phyloP scores from a whole-genome alignment of 2,329 filamentous ascomycete species.

The Neofusicoccum ribis region DNA sequence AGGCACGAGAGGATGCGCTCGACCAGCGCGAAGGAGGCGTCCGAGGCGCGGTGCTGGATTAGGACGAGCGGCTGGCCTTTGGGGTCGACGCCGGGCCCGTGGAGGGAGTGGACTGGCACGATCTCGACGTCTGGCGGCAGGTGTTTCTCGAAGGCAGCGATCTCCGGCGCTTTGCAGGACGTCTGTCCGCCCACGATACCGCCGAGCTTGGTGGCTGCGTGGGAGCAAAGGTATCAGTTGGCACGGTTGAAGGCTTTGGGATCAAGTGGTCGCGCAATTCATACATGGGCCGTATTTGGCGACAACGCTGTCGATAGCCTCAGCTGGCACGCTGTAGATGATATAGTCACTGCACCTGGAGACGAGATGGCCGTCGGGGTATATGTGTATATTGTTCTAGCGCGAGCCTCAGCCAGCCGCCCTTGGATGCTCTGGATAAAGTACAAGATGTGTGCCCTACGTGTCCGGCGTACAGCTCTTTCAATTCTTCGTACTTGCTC shows the following conservation, averaged over 20 bases:
- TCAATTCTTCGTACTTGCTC: slow-evolving; percentile 80
- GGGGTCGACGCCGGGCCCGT: slow-evolving; percentile 87
- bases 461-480: slow-evolving; percentile 79
- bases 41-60: slow-evolving; percentile 86
- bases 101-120: slow-evolving; percentile 92
- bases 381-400: slow-evolving; percentile 80
- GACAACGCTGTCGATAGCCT: slow-evolving; percentile 83
- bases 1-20: slow-evolving; percentile 81
- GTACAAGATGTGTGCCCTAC: slow-evolving; percentile 59
- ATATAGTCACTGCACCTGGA: slow-evolving; percentile 97
- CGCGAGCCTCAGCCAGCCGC: slow-evolving; percentile 46
- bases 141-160: slow-evolving; percentile 86
- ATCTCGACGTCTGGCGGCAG: slow-evolving; percentile 88
- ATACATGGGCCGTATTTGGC: slow-evolving; percentile 89
- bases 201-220: slow-evolving; percentile 82
- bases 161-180: slow-evolving; percentile 96
- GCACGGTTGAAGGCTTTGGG: slow-evolving; percentile 17
- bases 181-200: slow-evolving; percentile 97
- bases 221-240: neutral
- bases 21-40: slow-evolving; percentile 74
- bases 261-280: slow-evolving; percentile 33
- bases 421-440: slow-evolving; percentile 31
- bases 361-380: slow-evolving; percentile 92
- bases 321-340: slow-evolving; percentile 97
- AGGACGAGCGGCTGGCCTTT: slow-evolving; percentile 86